A percentile compares a stretch with the other conserved stretches of the same genome.
phyloP scores from a whole-genome alignment of 306 rosid species.

The Castanea sativa region DNA sequence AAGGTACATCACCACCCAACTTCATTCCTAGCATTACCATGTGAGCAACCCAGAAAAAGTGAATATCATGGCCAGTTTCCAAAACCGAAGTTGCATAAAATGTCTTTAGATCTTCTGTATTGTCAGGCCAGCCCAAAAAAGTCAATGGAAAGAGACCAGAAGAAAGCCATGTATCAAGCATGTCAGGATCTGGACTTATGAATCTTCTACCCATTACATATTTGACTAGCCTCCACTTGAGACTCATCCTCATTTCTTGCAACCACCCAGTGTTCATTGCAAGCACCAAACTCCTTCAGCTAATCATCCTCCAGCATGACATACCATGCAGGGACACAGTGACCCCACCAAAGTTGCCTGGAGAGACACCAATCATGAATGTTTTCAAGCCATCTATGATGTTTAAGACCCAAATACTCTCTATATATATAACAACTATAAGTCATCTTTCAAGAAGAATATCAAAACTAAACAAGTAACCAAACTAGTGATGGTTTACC shows the following conservation, averaged over 20 bases:
- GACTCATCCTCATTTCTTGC: conserved; percentile 80
- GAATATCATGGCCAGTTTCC: conserved; percentile 96
- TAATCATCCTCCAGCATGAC: conserved; percentile 62
- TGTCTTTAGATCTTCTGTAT: conserved; percentile 72
- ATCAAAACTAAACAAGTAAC: no score
- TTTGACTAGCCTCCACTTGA: conserved; percentile 48
- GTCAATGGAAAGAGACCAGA: conserved; percentile 87
- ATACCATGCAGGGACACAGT: conserved; percentile 92
- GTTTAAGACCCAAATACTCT: conserved; percentile 3
- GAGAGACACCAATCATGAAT: conserved; percentile 96
- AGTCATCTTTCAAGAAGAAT: no score
- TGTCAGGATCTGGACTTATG: conserved; percentile 75
- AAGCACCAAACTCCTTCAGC: conserved; percentile 65
- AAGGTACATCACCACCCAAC: conserved; percentile 85
- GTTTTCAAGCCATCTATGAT: conserved; percentile 87
- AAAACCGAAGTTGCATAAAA: conserved; percentile 91
- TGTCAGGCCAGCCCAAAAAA: conserved; percentile 93
- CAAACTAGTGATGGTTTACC: no score
- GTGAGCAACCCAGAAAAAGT: conserved; percentile 97
- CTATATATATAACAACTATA: no score
- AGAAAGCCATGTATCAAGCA: conserved; percentile 98
- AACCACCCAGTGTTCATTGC: conserved; percentile 78
- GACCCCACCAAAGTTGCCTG: conserved; percentile 99
- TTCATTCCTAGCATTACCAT: conserved; percentile 92
- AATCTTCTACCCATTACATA: conserved; percentile 62